Percentiles rank a stretch among this genome's conserved stretches.
Conservation (phyloP, 2,329 filamentous ascomycete species). For the Hymenoscyphus fructigenus region DNA sequence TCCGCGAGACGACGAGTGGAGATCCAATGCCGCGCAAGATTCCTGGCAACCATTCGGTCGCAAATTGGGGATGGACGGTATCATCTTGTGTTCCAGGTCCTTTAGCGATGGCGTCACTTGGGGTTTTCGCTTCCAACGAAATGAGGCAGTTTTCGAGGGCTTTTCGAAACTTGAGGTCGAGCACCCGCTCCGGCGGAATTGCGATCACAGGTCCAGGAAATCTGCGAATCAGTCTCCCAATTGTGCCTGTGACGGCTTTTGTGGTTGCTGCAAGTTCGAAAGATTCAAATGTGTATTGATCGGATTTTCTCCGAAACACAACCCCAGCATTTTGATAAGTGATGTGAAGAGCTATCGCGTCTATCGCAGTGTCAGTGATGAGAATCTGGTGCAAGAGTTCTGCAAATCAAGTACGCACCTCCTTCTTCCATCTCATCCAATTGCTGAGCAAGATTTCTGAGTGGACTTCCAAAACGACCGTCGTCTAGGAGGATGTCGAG, state of each 20-base stretch:
- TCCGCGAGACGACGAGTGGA: slow-evolving; percentile 34
- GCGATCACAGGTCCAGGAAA: slow-evolving; percentile 45
- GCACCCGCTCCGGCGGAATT: slow-evolving; percentile 30
- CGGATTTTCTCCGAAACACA: slow-evolving; percentile 37
- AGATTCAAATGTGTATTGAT: slow-evolving; percentile 37
- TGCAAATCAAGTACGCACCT: neutral
- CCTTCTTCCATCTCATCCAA: neutral
- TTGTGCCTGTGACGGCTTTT: slow-evolving; percentile 38
- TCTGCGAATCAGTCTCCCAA: slow-evolving; percentile 42
- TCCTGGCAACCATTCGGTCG: slow-evolving; percentile 59
- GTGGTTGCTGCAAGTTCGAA: slow-evolving; percentile 49
- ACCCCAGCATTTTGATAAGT: slow-evolving; percentile 48
- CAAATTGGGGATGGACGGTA: slow-evolving; percentile 47
- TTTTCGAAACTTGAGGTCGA: slow-evolving; percentile 18
- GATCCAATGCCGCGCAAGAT: slow-evolving; percentile 56
- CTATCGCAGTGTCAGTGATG: neutral
- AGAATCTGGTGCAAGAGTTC: neutral
- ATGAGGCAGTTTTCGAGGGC: slow-evolving; percentile 14
- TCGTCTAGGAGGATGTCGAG: neutral
- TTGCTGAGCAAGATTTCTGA: neutral
- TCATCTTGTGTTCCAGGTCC: slow-evolving; percentile 43
- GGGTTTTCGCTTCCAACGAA: slow-evolving; percentile 12
- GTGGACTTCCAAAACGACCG: neutral
- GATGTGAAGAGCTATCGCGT: slow-evolving; percentile 34
- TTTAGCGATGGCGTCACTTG: neutral